These are phyloP conservation scores for Bullera alba DNA, from an alignment of 768 basidiomycete species.

Conservation along the genomic window DNA sequence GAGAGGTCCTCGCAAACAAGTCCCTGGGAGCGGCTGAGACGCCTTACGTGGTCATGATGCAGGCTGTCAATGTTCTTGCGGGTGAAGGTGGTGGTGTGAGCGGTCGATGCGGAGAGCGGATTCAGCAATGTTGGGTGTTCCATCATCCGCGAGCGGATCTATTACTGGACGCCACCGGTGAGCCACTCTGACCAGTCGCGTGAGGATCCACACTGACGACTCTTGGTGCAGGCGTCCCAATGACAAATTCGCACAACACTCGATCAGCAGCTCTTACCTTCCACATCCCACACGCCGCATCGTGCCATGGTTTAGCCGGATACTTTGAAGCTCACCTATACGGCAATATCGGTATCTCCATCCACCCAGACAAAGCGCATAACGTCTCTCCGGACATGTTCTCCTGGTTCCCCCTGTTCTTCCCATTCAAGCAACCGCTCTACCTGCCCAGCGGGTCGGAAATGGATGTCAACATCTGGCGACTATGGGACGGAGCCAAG, in stretches of 20 bases:
- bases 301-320: constrained; percentile 87
- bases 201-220: not conserved
- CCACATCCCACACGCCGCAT: constrained; percentile 88
- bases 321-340: constrained; percentile 96
- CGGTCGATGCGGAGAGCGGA: constrained; percentile 66
- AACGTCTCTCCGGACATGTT: constrained; percentile 90
- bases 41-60: constrained; percentile 98
- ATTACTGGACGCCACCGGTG: constrained; percentile 65
- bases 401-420: constrained; percentile 97
- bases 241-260: constrained; percentile 94
- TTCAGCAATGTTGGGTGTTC: constrained; percentile 97
- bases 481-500: constrained; percentile 75
- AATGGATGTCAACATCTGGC: constrained; percentile 87
- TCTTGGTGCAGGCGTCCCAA: constrained; percentile 60
- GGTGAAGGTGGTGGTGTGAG: constrained; percentile 58
- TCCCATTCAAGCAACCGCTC: constrained; percentile 87
- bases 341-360: constrained; percentile 80
- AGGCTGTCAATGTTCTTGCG: constrained; percentile 81
- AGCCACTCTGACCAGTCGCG: constrained; percentile 2
- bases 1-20: constrained; percentile 58
- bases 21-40: constrained; percentile 70
- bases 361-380: constrained; percentile 83
- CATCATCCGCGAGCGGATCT: constrained; percentile 82
- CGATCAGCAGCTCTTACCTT: constrained; percentile 79
- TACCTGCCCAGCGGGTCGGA: constrained; percentile 90